These are phyloP conservation scores for Ogataea thermomethanolica DNA, from an alignment of 805 yeast species.

Conservation along the genomic window DNA sequence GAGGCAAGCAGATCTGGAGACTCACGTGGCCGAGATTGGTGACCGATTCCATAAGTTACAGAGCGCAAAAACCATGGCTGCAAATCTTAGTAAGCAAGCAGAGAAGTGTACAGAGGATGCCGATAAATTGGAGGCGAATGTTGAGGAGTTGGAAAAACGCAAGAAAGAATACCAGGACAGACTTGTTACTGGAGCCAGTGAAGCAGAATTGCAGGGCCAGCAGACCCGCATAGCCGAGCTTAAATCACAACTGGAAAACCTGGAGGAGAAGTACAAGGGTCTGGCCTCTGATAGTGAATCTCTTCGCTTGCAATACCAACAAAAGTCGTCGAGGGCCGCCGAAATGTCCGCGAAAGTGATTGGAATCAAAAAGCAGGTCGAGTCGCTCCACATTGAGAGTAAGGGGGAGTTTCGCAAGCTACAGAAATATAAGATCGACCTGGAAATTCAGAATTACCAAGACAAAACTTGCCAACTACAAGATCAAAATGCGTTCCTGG, in stretches of 20 bases:
- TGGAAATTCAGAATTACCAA: conserved; percentile 12
- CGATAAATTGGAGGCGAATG: conserved; percentile 17
- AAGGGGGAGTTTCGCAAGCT: conserved; percentile 36
- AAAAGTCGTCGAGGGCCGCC: conserved; percentile 45
- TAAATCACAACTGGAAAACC: conserved; percentile 5
- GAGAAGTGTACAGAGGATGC: conserved; percentile 33
- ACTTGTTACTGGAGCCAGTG: conserved; percentile 2
- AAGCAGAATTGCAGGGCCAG: conserved; percentile 9
- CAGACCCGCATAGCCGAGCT: conserved; percentile 7
- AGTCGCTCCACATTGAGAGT: conserved; percentile 28
- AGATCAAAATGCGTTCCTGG: conserved; percentile 26
- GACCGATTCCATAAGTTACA: conserved; percentile 37
- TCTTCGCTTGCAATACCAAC: conserved; percentile 43
- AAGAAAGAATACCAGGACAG: conserved; percentile 9
- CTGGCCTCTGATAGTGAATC: conserved; percentile 25
- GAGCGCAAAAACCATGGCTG: conserved; percentile 31
- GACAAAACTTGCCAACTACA: conserved; percentile 5
- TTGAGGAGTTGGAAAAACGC: conserved; percentile 5
- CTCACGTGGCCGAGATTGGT: conserved; percentile 39
- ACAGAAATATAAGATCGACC: conserved; percentile 16
- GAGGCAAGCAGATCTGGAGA: conserved; percentile 40
- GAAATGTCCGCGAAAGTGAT: conserved; percentile 34
- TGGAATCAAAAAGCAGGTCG: conserved; percentile 23
- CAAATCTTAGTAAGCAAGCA: conserved; percentile 28
- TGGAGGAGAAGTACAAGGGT: conserved; percentile 17